These are phyloP conservation scores for Aspergillus amoenus DNA, from an alignment of 2,329 filamentous ascomycete species.

Conservation along the genomic window DNA sequence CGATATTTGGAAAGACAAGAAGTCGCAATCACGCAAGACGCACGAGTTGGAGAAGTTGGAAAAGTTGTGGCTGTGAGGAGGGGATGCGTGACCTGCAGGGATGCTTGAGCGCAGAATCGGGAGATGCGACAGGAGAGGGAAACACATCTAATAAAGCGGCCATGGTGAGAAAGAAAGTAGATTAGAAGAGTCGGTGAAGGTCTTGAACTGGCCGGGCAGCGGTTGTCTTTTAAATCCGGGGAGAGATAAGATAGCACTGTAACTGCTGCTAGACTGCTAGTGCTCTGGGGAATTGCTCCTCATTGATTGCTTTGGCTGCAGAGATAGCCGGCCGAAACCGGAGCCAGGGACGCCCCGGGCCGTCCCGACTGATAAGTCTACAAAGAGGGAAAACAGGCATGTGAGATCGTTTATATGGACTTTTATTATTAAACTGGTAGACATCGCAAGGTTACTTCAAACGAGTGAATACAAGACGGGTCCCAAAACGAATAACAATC, in stretches of 20 bases:
- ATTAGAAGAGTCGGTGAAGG: constrained; percentile 20
- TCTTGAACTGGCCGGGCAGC: constrained; percentile 4
- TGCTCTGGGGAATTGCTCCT: too few species aligned
- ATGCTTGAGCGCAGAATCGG: neutral
- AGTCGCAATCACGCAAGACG: constrained; percentile 5
- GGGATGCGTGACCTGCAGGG: neutral
- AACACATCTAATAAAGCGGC: constrained; percentile 1
- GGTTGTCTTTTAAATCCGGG: constrained; percentile 5
- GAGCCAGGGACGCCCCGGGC: constrained; percentile 7
- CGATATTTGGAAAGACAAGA: neutral
- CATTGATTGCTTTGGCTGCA: too few species aligned
- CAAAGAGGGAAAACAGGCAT: neutral
- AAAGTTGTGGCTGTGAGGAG: constrained; percentile 6
- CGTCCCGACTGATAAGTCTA: constrained; percentile 7
- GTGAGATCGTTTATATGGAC: neutral
- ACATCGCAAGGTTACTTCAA: neutral
- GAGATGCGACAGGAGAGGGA: neutral
- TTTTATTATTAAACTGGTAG: neutral
- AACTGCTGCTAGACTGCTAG: too few species aligned
- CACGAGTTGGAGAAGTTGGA: neutral
- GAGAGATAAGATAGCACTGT: neutral
- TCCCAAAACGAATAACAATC: neutral
- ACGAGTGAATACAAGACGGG: neutral
- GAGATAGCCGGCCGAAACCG: constrained; percentile 3
- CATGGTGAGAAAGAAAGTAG: neutral